Evolutionary conservation across 2,329 filamentous ascomycete species (phyloP).

Genomic region (Sordariomycetes sp.): DNA sequence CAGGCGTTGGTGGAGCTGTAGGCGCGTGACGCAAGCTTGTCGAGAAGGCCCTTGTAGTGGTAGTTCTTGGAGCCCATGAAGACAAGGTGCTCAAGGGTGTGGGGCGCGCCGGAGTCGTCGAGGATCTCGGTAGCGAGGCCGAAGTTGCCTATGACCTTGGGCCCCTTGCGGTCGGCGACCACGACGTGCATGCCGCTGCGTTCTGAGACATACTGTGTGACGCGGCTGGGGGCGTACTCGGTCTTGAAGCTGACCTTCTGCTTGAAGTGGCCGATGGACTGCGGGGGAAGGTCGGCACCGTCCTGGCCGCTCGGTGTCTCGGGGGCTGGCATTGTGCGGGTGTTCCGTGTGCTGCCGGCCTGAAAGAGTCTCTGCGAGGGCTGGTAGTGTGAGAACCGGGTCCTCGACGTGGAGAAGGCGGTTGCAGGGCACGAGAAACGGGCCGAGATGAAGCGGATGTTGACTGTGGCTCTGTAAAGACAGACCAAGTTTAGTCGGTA

Average conservation of each 20-base stretch:
- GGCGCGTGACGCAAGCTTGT: constrained; percentile 85
- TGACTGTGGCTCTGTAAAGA: background rate
- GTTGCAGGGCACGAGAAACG: background rate
- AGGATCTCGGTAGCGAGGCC: constrained; percentile 93
- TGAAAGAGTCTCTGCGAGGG: background rate
- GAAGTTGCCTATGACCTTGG: constrained; percentile 94
- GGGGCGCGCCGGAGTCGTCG: constrained; percentile 88
- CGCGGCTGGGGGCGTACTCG: constrained; percentile 78
- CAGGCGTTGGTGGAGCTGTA: constrained; percentile 95
- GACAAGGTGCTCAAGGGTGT: constrained; percentile 72
- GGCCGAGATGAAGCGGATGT: background rate
- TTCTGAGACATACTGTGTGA: constrained; percentile 94
- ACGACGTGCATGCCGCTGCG: constrained; percentile 91
- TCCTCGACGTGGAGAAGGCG: background rate
- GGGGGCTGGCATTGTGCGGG: background rate
- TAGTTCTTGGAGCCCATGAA: constrained; percentile 93
- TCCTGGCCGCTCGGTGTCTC: background rate
- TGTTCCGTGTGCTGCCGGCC: background rate
- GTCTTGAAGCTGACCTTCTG: constrained; percentile 55
- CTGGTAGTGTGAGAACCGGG: background rate
- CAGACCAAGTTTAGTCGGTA: background rate
- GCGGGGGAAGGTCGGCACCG: background rate
- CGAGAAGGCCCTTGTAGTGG: constrained; percentile 86
- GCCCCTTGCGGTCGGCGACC: constrained; percentile 82
- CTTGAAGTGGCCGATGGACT: constrained; percentile 4